Conservation (phyloP, 345 rosid genomes). For the Salix koriyanagi region DNA sequence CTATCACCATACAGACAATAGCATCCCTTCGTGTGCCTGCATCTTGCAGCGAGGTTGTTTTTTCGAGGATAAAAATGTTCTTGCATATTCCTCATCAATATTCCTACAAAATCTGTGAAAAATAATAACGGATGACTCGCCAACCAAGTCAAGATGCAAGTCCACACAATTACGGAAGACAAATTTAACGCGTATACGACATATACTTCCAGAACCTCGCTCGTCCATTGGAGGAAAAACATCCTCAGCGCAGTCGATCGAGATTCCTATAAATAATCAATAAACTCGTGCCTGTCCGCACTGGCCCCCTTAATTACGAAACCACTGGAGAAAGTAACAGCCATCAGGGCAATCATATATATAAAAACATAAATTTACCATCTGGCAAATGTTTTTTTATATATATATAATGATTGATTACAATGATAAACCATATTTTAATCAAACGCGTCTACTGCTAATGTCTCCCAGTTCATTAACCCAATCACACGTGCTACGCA, state of each 20-base stretch:
- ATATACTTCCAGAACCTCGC: background rate
- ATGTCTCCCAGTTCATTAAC: background rate
- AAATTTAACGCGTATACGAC: background rate
- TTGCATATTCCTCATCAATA: background rate
- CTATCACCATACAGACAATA: background rate
- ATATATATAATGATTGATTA: background rate
- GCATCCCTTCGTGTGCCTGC: background rate
- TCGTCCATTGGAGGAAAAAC: background rate
- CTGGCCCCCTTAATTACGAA: background rate
- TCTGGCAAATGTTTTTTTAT: background rate
- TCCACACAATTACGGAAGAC: background rate
- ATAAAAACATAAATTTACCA: background rate
- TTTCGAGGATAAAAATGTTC: background rate
- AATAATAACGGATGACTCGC: background rate
- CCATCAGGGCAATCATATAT: background rate
- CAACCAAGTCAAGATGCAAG: background rate
- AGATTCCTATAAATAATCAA: background rate
- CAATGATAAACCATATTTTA: conserved; percentile 9
- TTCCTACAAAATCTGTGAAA: conserved; percentile 33
- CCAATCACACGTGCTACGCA: conserved; percentile 34
- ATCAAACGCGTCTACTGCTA: background rate
- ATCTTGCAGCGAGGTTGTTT: conserved; percentile 9
- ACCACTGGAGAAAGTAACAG: background rate
- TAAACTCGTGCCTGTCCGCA: background rate
- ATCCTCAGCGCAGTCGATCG: background rate